Base-by-base conservation (phyloP, 148 eudicot genomes). In the Rhododendron molle region DNA sequence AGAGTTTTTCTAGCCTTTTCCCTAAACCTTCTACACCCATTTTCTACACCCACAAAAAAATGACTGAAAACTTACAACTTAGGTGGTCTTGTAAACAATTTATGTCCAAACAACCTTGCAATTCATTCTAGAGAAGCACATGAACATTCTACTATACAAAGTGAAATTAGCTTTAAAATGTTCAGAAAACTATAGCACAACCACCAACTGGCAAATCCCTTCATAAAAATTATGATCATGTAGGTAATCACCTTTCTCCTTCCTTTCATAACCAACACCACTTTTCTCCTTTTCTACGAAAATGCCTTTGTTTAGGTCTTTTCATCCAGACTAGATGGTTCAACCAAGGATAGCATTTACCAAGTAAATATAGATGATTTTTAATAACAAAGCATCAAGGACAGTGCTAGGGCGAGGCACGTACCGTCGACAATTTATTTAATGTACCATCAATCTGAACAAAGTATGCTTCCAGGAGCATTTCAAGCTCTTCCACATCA, bases 391-490 rank as follows among this genome's bases (percentile, higher is more conserved):
- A 50, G 49, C 56, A 52, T 44, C 38, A 58, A 85, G 56, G 28
- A 60, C 49, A 76, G 28, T 12, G 3, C 3, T 10, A 72, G 58
- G 78, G 40, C 47, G 52, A 81, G 81, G 73, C 5, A 80, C 94
- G 50, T 90, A 97, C 99, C 88, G 98, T 97, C 81, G 98, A 93
- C 73, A 97, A 88, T 90, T 95, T 95, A 90, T 95, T 97, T 47
- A 97, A 92, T n/a, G 99, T 95, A 28, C 98, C 99, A 85, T 97
- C 99, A 85, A 97, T 94, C 90, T 97, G 98, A 79, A 97, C 98
- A 83, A 97, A 97, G 86, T 97, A 97, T 13, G 99, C 99, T 91
- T 97, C 99, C 92, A 97, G 90, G 49, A 97, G 99, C 99, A 95
- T 97, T 88, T 97, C 99, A 88, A 97, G 99, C 89, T 97, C 99